Conservation (phyloP, 108 stramenopile species). For the Nannochloropsis oceanica region DNA sequence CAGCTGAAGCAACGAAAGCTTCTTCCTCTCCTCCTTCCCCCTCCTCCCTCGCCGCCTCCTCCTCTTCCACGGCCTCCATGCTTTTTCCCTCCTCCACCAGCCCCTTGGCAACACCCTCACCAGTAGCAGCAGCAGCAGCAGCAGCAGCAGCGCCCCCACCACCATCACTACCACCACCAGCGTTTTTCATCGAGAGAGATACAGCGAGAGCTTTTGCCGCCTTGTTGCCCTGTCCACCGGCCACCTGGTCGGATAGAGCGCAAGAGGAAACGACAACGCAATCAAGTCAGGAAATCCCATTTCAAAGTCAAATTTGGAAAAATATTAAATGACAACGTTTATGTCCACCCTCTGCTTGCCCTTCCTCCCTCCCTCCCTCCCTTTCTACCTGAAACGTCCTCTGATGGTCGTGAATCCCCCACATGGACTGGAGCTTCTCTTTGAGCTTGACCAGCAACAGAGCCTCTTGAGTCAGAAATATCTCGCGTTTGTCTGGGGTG, state of each 20-base stretch:
- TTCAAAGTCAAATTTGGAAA: too few species aligned
- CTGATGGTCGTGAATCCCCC: neutral
- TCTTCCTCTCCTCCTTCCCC: neutral
- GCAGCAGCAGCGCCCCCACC: neutral
- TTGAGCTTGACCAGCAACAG: neutral
- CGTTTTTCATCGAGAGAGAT: neutral
- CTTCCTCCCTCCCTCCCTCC: neutral
- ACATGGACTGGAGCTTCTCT: neutral
- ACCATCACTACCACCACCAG: neutral
- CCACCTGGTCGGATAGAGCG: neutral
- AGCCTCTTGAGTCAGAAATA: conserved; percentile 53
- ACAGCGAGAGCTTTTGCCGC: neutral
- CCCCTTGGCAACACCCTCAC: neutral
- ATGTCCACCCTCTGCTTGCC: neutral
- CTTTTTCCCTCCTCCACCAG: neutral
- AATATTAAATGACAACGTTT: too few species aligned
- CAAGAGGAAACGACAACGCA: neutral
- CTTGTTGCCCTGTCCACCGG: neutral
- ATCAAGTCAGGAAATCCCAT: neutral
- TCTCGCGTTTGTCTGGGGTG: conserved; percentile 87
- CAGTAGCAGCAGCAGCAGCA: neutral
- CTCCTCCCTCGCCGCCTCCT: neutral
- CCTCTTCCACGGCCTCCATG: neutral
- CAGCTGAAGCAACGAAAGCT: neutral
- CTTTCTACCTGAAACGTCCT: neutral